Conservation (phyloP, 2,329 filamentous ascomycete genomes). For the Aspergillus neoniger region DNA sequence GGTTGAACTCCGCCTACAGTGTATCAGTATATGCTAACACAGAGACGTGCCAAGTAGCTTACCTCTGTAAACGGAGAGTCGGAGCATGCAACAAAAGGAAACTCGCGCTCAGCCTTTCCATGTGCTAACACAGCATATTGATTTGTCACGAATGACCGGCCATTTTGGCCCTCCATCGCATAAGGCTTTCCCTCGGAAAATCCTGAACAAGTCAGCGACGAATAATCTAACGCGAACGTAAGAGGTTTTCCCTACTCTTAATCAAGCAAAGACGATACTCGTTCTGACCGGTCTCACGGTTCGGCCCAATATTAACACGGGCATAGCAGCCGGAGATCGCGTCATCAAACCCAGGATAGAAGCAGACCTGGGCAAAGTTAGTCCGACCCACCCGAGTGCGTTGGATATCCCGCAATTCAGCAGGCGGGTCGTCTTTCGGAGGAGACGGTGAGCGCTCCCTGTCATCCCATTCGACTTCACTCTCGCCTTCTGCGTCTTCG, state of each 20-base stretch:
- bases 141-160: constrained; percentile 78
- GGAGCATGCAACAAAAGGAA: constrained; percentile 88
- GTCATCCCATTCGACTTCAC: constrained; percentile 76
- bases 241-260: constrained; percentile 62
- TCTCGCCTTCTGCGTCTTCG: constrained; percentile 68
- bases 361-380: constrained; percentile 88
- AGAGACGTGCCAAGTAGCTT: constrained; percentile 28
- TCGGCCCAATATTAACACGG: constrained; percentile 78
- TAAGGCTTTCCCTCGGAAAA: constrained; percentile 81
- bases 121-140: constrained; percentile 81
- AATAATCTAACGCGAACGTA: background rate
- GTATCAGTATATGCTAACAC: background rate
- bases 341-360: constrained; percentile 85
- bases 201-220: constrained; percentile 49
- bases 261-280: constrained; percentile 88
- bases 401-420: constrained; percentile 79
- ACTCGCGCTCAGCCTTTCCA: constrained; percentile 79
- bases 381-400: constrained; percentile 79
- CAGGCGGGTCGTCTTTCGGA: constrained; percentile 66
- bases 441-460: constrained; percentile 53
- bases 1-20: constrained; percentile 71
- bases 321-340: constrained; percentile 81
- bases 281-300: constrained; percentile 69
- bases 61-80: constrained; percentile 83
- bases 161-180: constrained; percentile 72